Conservation (phyloP, 176 grass and related monocot genomes). For the Carex myosuroides region DNA sequence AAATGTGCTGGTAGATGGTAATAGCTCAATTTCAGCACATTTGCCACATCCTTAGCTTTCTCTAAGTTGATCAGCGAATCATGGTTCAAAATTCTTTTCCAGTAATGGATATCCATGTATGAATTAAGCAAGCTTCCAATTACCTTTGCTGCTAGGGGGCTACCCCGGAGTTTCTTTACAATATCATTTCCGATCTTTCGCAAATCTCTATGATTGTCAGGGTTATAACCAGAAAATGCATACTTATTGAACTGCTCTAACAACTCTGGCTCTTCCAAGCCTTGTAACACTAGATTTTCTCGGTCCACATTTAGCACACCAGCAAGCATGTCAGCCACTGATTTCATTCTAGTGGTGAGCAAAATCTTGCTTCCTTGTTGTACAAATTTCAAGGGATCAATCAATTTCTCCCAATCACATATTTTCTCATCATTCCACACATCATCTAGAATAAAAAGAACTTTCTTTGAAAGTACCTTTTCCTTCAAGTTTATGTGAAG, state of each 20-base stretch:
- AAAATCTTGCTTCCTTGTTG: slow-evolving; percentile 22
- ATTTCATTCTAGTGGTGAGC: slow-evolving; percentile 21
- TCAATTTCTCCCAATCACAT: not conserved
- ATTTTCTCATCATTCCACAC: slow-evolving; percentile 15
- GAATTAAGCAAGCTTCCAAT: slow-evolving; percentile 11
- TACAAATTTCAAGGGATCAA: slow-evolving; percentile 3
- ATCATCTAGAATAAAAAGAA: slow-evolving; percentile 31
- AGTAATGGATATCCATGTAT: not conserved
- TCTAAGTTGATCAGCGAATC: not conserved
- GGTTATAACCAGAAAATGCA: slow-evolving; percentile 9
- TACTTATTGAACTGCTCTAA: not conserved
- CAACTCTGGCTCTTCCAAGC: not conserved
- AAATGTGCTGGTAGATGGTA: not conserved
- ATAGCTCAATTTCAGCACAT: not conserved
- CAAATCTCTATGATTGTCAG: not conserved
- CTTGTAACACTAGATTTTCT: not conserved
- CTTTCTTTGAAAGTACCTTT: not conserved
- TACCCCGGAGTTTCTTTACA: not conserved
- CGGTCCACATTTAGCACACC: not conserved
- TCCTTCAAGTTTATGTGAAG: not conserved
- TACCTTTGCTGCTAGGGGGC: slow-evolving; percentile 13
- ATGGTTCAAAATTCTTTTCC: not conserved
- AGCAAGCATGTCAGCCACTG: not conserved
- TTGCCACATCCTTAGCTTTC: not conserved
- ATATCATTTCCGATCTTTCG: not conserved